Evolutionary conservation across 371 early-diverging fungal species (phyloP).

Genomic region (Rhizopus sp.): DNA sequence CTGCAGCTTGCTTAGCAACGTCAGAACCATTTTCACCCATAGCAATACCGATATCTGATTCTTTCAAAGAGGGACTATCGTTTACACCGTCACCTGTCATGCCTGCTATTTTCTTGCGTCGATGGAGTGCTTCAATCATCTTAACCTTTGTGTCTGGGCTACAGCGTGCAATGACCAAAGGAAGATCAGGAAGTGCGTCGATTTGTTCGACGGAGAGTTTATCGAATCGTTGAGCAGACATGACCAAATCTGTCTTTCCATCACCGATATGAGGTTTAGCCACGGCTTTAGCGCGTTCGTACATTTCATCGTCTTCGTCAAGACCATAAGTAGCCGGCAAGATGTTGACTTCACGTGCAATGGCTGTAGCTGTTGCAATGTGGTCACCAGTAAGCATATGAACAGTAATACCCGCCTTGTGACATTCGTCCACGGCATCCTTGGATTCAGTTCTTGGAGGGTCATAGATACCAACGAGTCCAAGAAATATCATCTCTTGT

Average conservation of each 20-base stretch:
- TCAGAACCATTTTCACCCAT: conserved; percentile 93
- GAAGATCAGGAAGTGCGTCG: conserved; percentile 77
- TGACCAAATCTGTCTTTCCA: conserved; percentile 55
- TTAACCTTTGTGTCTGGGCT: conserved; percentile 96
- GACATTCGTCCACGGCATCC: conserved; percentile 82
- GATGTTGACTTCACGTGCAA: conserved; percentile 91
- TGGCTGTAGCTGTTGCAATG: conserved; percentile 89
- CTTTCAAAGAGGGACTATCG: conserved; percentile 90
- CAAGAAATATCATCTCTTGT: conserved; percentile 78
- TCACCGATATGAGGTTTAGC: conserved; percentile 31
- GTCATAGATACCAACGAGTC: conserved; percentile 92
- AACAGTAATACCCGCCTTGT: conserved; percentile 90
- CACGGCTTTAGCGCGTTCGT: conserved; percentile 7
- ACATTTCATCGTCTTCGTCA: conserved; percentile 14
- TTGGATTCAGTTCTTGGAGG: conserved; percentile 84
- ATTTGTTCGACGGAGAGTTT: conserved; percentile 78
- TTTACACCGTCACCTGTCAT: conserved; percentile 95
- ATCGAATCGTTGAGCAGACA: conserved; percentile 88
- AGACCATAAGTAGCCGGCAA: conserved; percentile 58
- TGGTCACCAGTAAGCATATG: conserved; percentile 97
- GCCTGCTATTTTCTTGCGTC: conserved; percentile 67
- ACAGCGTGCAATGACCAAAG: conserved; percentile 92
- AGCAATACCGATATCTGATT: conserved; percentile 91
- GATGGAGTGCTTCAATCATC: conserved; percentile 93
- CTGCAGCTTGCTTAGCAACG: conserved; percentile 90